Conservation (phyloP, 306 rosid genomes). For the Aeschynomene evenia region DNA sequence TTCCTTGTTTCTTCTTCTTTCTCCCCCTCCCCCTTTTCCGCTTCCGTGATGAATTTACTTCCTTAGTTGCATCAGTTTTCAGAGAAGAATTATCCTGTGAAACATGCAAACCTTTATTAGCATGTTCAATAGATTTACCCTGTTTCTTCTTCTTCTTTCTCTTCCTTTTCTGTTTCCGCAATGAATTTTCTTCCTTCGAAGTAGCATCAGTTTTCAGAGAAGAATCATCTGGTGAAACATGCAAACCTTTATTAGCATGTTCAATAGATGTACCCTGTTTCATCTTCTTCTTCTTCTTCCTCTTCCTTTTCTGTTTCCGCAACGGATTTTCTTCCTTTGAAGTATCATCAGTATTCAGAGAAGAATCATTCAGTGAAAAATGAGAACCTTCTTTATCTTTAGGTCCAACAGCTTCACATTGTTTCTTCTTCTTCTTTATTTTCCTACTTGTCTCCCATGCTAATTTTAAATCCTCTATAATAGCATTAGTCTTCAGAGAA, state of each 20-base stretch:
- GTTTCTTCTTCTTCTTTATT: neutral
- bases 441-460: neutral
- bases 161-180: neutral
- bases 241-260: neutral
- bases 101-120: neutral
- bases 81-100: neutral
- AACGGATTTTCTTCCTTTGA: neutral
- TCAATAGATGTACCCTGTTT: neutral
- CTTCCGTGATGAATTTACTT: slow-evolving; percentile 17
- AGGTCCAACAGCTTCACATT: neutral
- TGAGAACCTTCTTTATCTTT: slow-evolving; percentile 18
- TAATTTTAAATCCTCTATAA: slow-evolving; percentile 16
- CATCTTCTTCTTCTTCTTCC: neutral
- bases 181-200: neutral
- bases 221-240: neutral
- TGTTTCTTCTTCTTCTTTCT: neutral
- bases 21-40: neutral
- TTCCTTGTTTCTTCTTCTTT: neutral
- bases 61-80: neutral
- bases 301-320: neutral
- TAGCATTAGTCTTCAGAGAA: no score
- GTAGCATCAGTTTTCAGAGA: no score
- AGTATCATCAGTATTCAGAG: slow-evolving; percentile 20
- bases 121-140: neutral
- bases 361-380: slow-evolving; percentile 7